Conservation (phyloP, 345 rosid species). For the Firmiana major region DNA sequence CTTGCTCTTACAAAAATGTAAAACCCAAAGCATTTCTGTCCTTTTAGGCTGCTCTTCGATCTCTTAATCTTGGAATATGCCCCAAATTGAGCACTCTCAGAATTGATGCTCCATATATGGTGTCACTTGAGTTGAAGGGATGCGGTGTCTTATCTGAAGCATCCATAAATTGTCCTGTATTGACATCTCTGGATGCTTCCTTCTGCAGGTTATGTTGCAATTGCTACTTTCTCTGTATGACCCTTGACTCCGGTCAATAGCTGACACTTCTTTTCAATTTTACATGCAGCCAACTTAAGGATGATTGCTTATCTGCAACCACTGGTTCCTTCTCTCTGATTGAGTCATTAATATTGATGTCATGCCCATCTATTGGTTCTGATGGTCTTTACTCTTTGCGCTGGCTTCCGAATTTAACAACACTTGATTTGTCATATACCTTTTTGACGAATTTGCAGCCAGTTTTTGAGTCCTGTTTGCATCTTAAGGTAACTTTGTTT, state of each 20-base stretch:
- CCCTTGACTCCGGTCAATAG: too few relatives aligned
- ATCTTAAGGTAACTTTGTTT: conserved; percentile 58
- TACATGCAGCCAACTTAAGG: conserved; percentile 73
- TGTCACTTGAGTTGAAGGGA: conserved; percentile 87
- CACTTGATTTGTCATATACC: conserved; percentile 88
- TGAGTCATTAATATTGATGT: conserved; percentile 82
- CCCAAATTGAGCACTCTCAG: conserved; percentile 74
- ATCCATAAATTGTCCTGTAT: conserved; percentile 68
- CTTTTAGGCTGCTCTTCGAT: conserved; percentile 72
- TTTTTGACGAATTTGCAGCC: conserved; percentile 79
- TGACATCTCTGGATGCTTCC: conserved; percentile 90
- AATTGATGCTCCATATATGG: conserved; percentile 79
- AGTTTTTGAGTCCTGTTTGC: conserved; percentile 73
- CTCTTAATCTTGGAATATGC: conserved; percentile 87
- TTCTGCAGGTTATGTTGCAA: conserved; percentile 67
- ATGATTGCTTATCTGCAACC: conserved; percentile 81
- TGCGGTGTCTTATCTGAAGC: conserved; percentile 88
- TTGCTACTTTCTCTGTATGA: background rate
- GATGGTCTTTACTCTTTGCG: conserved; percentile 74
- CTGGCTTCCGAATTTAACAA: conserved; percentile 55
- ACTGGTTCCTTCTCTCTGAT: conserved; percentile 73
- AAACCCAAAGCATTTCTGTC: background rate
- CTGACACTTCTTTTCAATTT: conserved; percentile 16
- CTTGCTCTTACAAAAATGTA: background rate
- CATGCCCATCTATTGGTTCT: conserved; percentile 76